These are phyloP conservation scores for Auricularia cornea DNA, from an alignment of 768 basidiomycete species.

Conservation along the genomic window DNA sequence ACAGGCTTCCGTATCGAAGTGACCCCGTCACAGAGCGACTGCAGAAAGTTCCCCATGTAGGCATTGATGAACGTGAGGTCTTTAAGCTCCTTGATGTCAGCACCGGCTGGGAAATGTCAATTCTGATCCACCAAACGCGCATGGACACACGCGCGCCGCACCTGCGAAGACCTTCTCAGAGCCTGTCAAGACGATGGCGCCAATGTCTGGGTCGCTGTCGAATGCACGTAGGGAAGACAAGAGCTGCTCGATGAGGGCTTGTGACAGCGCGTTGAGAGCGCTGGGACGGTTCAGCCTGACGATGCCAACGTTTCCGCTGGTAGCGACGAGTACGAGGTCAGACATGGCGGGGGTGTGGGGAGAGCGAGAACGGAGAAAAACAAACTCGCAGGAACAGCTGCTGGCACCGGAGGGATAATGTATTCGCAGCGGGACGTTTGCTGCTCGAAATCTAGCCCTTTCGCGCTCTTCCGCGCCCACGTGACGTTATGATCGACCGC, in stretches of 20 bases:
- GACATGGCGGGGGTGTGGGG: neutral
- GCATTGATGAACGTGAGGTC: slow-evolving; percentile 86
- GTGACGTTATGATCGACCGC: too few species aligned
- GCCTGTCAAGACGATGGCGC: slow-evolving; percentile 88
- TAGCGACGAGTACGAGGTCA: neutral
- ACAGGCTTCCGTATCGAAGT: slow-evolving; percentile 78
- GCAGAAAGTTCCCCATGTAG: slow-evolving; percentile 78
- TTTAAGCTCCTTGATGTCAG: slow-evolving; percentile 99
- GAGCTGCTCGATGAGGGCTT: slow-evolving; percentile 72
- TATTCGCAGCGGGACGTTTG: too few species aligned
- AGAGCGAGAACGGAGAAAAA: neutral
- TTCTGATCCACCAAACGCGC: too few species aligned
- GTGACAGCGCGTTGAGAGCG: slow-evolving; percentile 79
- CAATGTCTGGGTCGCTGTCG: slow-evolving; percentile 60
- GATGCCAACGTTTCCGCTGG: neutral
- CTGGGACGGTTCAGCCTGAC: slow-evolving; percentile 70
- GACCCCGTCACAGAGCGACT: slow-evolving; percentile 67
- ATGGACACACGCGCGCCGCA: slow-evolving; percentile 26
- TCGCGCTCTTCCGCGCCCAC: too few species aligned
- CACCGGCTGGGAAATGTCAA: slow-evolving; percentile 64
- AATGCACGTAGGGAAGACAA: slow-evolving; percentile 66
- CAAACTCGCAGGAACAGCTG: too few species aligned
- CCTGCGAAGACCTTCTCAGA: slow-evolving; percentile 92
- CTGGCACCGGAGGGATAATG: too few species aligned
- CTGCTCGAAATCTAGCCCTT: too few species aligned